phyloP scores from a whole-genome alignment of 371 early-diverging fungal species.

The Apophysomyces trapeziformis region DNA sequence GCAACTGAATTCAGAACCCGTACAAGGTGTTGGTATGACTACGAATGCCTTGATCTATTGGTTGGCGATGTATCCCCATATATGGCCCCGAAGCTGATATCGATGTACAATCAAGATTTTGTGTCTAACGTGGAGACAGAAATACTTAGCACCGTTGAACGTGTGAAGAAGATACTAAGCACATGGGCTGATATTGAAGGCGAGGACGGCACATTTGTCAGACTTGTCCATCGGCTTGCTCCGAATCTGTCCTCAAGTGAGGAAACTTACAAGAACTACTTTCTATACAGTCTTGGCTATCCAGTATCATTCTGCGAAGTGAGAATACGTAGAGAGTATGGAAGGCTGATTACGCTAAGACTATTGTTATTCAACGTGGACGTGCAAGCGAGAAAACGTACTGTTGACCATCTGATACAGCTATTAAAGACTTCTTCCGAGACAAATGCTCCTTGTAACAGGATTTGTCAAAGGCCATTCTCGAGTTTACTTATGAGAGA shows the following conservation, averaged over 20 bases:
- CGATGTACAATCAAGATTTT: slow-evolving; percentile 49
- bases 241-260: slow-evolving; percentile 18
- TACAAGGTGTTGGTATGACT: slow-evolving; percentile 53
- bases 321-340: slow-evolving; percentile 49
- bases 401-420: slow-evolving; percentile 24
- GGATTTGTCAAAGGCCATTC: slow-evolving; percentile 55
- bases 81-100: slow-evolving; percentile 46
- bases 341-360: slow-evolving; percentile 37
- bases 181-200: slow-evolving; percentile 45
- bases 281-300: slow-evolving; percentile 23
- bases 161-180: slow-evolving; percentile 23
- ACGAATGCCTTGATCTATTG: slow-evolving; percentile 47
- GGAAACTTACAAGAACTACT: slow-evolving; percentile 27
- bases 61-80: slow-evolving; percentile 53
- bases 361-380: slow-evolving; percentile 62
- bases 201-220: slow-evolving; percentile 48
- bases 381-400: slow-evolving; percentile 30
- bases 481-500: slow-evolving; percentile 59
- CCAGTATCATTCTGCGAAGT: slow-evolving; percentile 51
- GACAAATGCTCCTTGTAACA: slow-evolving; percentile 29
- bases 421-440: slow-evolving; percentile 19
- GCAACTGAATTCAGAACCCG: slow-evolving; percentile 30
- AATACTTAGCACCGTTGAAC: slow-evolving; percentile 27
- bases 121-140: slow-evolving; percentile 38
- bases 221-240: slow-evolving; percentile 33